Evolutionary conservation across 257 asterid genomes (phyloP), one percentile per base, ranked within the genome.

Genomic region (Cordia subcordata): DNA sequence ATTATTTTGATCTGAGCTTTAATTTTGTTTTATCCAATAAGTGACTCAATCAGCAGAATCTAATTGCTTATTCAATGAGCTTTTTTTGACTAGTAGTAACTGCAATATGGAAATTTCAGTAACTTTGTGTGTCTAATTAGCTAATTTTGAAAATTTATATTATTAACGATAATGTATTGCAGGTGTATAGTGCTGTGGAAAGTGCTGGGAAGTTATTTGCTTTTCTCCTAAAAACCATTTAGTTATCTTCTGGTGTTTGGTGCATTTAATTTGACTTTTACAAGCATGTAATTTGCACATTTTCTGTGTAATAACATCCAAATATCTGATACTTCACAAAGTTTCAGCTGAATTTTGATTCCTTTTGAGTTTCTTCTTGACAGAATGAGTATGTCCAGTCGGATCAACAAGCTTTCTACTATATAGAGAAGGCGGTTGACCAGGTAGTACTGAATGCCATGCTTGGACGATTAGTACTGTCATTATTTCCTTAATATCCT

Each of bases 391-490:
- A 85, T 69, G 95, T 75, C 54, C 94, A 83, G 77, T 84, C 95
- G 11, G 96, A 84, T 62, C 96, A 92, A 68, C 90, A 86, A 72
- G 96, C 93, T 71, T 84, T 88, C 71, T 76, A 81, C 77, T 88
- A 84, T 79, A 49, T 92, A 70, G 91, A 86, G 76, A 78, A 81
- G 68, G 99, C 96, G 68, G 99, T 81, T 54, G 95, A 88, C 74
- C 94, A 86, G 94, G 98, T 91, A 67, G 64, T 42, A 13, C 58
- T 44, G 66, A 65, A 9, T 49, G 13, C 44, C 18, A 66, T 55
- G 64, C 65, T 51, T 44, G 17, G 17, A 16, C 42, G 20, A 4
- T 16, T 49, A 20, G 13, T 61, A 8, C 62, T 52, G 33, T 16
- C 20, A 19, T 13, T 55, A 19, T 40, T 58, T 58, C 42, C 40